A percentile compares a stretch with the other conserved stretches of the same genome.
These are phyloP conservation scores for Coemansia sp. DNA, from an alignment of 192 early-diverging fungal species.

Conservation along the genomic window DNA sequence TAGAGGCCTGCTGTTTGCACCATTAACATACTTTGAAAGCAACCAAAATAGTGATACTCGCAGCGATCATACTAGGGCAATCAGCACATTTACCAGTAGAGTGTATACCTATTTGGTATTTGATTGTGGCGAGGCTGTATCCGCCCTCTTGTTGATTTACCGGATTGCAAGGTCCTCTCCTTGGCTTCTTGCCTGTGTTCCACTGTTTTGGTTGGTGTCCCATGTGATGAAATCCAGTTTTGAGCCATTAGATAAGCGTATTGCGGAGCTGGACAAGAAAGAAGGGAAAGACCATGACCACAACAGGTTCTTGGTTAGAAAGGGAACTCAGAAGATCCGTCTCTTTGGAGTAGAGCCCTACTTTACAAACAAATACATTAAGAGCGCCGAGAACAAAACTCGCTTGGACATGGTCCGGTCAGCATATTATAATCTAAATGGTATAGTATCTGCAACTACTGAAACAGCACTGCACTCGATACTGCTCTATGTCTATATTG, in stretches of 20 bases:
- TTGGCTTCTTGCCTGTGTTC: neutral
- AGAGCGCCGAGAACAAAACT: constrained; percentile 63
- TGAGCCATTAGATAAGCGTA: neutral
- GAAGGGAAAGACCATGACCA: neutral
- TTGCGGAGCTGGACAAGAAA: neutral
- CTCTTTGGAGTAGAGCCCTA: constrained; percentile 58
- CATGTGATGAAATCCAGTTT: neutral
- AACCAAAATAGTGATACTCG: neutral
- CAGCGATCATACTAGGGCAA: neutral
- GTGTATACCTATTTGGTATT: neutral
- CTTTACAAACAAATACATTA: constrained; percentile 59
- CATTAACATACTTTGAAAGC: constrained; percentile 10
- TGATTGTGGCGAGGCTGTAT: neutral
- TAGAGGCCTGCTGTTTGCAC: constrained; percentile 5
- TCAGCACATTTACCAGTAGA: neutral
- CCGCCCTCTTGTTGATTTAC: neutral
- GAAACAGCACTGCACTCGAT: neutral
- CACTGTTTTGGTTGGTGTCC: neutral
- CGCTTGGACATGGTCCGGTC: constrained; percentile 4
- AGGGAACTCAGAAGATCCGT: constrained; percentile 60
- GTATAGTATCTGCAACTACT: neutral
- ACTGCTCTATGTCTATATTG: neutral
- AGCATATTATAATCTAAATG: neutral
- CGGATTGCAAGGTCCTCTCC: neutral
- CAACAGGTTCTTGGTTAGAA: neutral